Evolutionary conservation across 1,139 yeast genomes (phyloP), one percentile per base, ranked within the genome.

Genomic region (Hyphopichia buzzinii): DNA sequence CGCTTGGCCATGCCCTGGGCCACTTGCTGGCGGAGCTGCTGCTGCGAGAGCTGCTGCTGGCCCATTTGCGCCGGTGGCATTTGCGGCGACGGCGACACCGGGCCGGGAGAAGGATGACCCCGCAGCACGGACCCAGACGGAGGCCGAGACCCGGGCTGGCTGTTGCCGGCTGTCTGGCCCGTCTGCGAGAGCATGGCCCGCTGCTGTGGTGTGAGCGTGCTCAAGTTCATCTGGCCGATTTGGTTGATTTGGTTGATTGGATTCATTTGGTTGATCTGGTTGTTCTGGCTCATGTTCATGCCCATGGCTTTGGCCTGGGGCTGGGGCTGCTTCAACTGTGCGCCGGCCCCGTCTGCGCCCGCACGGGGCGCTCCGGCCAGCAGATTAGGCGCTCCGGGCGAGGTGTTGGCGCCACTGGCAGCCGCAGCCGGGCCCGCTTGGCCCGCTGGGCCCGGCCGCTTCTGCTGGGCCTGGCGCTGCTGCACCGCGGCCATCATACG

Each of bases 401-500:
- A 19, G 23, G 19, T 17, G 32, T 22, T 29, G 13, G 23, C 17
- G 26, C 31, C 32, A 17, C 8, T 6, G 8, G 8, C 23, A 19
- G 8, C 10, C 8, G 23, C 6, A 19, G 23, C 8, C 10, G 31
- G 23, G 5, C 24, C 34, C 17, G 36, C 25, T 31, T 32, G 42
- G 46, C 40, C 39, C 47, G 41, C 39, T 39, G 45, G 40, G 48
- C 39, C 27, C 15, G 37, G 48, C 17, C 33, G 47, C 36, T 41
- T 52, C 28, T 49, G 59, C 37, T 51, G 65, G 29, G 54, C 51
- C 35, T 54, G 56, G 36, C 59, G 67, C 34, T 60, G 66, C 4
- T 64, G 62, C 4, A 69, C 68, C 5, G 74, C 72, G n/a, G 68
- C 66, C 54, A 59, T 54, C 68, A 65, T 58, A 30, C 67, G 52